These are phyloP conservation scores for Gorgonomyces haynaldii DNA, from an alignment of 192 early-diverging fungal genomes.

Conservation along the genomic window DNA sequence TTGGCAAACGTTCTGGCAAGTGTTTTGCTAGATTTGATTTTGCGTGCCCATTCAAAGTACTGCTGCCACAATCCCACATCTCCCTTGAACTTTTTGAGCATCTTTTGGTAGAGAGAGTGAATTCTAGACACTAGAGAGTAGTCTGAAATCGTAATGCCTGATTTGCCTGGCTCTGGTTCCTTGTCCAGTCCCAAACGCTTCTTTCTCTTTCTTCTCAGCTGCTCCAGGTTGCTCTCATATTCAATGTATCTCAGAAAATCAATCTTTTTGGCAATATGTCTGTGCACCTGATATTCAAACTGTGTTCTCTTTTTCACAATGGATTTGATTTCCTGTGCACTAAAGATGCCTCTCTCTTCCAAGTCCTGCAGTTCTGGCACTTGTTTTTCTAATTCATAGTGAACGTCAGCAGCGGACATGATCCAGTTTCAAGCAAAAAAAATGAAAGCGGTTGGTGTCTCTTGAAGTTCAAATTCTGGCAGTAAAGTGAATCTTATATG, in stretches of 20 bases:
- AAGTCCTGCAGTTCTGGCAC: constrained; percentile 84
- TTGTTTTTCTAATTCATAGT: constrained; percentile 88
- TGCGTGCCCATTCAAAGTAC: constrained; percentile 76
- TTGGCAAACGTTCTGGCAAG: constrained; percentile 64
- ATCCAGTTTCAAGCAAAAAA: constrained; percentile 28
- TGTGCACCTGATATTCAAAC: constrained; percentile 77
- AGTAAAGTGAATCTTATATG: too few relatives aligned
- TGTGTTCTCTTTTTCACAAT: constrained; percentile 81
- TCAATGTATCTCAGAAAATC: constrained; percentile 90
- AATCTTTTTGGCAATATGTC: constrained; percentile 55
- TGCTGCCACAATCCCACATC: constrained; percentile 81
- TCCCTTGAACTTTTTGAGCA: constrained; percentile 63
- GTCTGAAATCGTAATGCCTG: constrained; percentile 49
- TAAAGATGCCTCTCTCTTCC: constrained; percentile 66
- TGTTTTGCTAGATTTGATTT: constrained; percentile 35
- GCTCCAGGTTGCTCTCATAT: constrained; percentile 88
- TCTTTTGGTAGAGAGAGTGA: constrained; percentile 66
- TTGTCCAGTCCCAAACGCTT: constrained; percentile 42
- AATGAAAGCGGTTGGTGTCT: too few relatives aligned
- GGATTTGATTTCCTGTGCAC: constrained; percentile 58
- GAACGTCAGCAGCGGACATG: constrained; percentile 83
- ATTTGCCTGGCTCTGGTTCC: too few relatives aligned
- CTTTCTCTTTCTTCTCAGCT: constrained; percentile 67
- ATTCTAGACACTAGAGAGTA: constrained; percentile 64
- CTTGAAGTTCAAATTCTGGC: too few relatives aligned